These are phyloP conservation scores for Plasmopara muralis DNA, from an alignment of 352 stramenopile species.

Conservation along the genomic window DNA sequence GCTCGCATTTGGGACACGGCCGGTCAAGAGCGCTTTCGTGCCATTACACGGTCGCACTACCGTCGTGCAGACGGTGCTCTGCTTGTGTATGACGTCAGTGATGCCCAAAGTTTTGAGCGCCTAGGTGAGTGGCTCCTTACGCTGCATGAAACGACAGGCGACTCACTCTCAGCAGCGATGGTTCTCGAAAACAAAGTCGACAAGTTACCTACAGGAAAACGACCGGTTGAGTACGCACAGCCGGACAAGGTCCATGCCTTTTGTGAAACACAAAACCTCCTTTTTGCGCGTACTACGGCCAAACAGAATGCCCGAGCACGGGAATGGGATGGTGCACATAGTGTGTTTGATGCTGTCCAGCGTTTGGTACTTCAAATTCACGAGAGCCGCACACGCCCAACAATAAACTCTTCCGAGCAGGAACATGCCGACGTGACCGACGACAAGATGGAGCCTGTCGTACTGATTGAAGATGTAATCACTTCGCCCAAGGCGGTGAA, in stretches of 20 bases:
- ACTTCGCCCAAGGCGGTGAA: slow-evolving; percentile 5
- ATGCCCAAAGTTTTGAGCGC: slow-evolving; percentile 79
- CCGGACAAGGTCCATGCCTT: slow-evolving; percentile 38
- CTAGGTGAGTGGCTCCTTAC: slow-evolving; percentile 87
- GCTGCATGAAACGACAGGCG: slow-evolving; percentile 73
- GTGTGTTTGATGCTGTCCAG: slow-evolving; percentile 45
- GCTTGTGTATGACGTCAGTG: slow-evolving; percentile 89
- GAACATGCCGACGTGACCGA: background rate
- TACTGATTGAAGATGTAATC: slow-evolving; percentile 6
- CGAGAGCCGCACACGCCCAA: slow-evolving; percentile 9
- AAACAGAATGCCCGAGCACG: slow-evolving; percentile 52
- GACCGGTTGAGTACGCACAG: slow-evolving; percentile 33
- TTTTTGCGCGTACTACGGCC: slow-evolving; percentile 57
- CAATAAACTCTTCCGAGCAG: slow-evolving; percentile 1
- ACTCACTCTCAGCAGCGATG: slow-evolving; percentile 79
- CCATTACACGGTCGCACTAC: slow-evolving; percentile 83
- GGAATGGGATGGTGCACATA: slow-evolving; percentile 49
- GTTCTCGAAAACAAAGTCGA: slow-evolving; percentile 91
- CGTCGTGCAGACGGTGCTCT: slow-evolving; percentile 81
- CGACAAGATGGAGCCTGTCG: slow-evolving; percentile 6
- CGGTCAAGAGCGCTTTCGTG: slow-evolving; percentile 85
- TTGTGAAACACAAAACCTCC: slow-evolving; percentile 44
- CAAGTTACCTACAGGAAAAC: slow-evolving; percentile 25
- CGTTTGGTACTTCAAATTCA: slow-evolving; percentile 61
- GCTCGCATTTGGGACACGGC: slow-evolving; percentile 81